phyloP scores from a whole-genome alignment of 2,329 filamentous ascomycete genomes.

The Xylaria hypoxylon region DNA sequence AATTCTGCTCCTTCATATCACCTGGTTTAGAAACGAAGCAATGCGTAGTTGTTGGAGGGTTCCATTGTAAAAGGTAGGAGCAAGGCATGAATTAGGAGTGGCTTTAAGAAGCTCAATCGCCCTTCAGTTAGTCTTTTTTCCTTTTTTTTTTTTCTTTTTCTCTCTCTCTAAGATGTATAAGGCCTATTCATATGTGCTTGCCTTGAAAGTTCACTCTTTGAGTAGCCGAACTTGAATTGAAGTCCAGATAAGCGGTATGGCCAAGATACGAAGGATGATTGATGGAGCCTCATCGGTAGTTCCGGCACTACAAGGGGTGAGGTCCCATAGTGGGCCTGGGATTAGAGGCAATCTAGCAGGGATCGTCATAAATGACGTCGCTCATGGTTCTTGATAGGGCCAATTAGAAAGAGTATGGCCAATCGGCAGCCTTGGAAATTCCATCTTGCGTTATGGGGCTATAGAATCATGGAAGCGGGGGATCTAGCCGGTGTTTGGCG shows the following conservation, averaged over 20 bases:
- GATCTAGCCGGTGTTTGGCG: too few species aligned
- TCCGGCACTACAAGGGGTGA: background rate
- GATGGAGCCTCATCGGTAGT: background rate
- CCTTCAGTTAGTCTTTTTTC: too few species aligned
- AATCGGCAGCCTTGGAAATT: background rate
- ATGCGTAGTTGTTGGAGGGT: background rate
- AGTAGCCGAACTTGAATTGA: background rate
- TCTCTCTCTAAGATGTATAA: too few species aligned
- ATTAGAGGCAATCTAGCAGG: too few species aligned
- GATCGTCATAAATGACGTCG: too few species aligned
- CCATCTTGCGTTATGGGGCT: background rate
- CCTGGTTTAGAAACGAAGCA: background rate
- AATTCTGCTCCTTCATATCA: background rate
- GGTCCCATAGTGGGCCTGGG: too few species aligned
- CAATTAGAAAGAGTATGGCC: too few species aligned
- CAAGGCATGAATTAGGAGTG: background rate
- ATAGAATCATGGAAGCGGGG: background rate
- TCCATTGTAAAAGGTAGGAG: too few species aligned
- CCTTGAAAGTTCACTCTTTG: too few species aligned
- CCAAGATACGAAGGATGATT: background rate
- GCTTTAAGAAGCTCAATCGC: background rate
- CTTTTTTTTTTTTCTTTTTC: too few species aligned
- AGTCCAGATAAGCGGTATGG: background rate
- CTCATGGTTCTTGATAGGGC: too few species aligned
- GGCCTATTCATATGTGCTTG: too few species aligned